Percentiles rank a stretch among this genome's conserved stretches.
These are phyloP conservation scores for Breynia disticha DNA, from an alignment of 441 rosid genomes.

Conservation along the genomic window DNA sequence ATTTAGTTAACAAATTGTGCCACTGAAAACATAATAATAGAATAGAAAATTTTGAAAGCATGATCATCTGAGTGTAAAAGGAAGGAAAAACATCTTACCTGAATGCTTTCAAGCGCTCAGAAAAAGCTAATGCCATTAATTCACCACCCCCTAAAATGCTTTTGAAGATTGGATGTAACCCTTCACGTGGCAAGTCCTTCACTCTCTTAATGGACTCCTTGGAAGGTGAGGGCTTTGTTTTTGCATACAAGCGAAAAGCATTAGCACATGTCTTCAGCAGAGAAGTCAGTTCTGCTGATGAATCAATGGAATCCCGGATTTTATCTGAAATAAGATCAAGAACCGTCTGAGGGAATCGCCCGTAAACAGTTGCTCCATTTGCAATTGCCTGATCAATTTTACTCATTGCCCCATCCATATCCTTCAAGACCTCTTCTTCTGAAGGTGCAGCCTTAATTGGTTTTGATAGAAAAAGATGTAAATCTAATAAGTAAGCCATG, in stretches of 20 bases:
- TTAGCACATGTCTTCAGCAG: constrained; percentile 68
- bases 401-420: constrained; percentile 61
- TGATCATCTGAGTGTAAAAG: not conserved
- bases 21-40: not conserved
- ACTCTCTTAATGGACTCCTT: constrained; percentile 84
- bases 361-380: constrained; percentile 82
- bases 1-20: constrained; percentile 2
- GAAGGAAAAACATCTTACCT: constrained; percentile 32
- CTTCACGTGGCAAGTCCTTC: constrained; percentile 72
- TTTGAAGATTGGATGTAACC: constrained; percentile 82
- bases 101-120: constrained; percentile 74
- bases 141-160: constrained; percentile 73
- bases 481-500: constrained; percentile 80
- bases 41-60: not conserved
- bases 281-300: constrained; percentile 64
- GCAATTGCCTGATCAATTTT: constrained; percentile 61
- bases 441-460: constrained; percentile 86
- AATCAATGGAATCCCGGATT: constrained; percentile 54
- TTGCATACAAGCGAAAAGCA: constrained; percentile 84
- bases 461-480: constrained; percentile 86
- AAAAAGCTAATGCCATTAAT: constrained; percentile 77
- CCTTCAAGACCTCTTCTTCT: constrained; percentile 81
- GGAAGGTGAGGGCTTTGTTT: constrained; percentile 77
- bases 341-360: constrained; percentile 78
- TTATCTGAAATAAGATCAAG: constrained; percentile 80